A percentile compares a stretch with the other conserved stretches of the same genome.
Conservation (phyloP, 768 basidiomycete species). For the Lactarius deliciosus region DNA sequence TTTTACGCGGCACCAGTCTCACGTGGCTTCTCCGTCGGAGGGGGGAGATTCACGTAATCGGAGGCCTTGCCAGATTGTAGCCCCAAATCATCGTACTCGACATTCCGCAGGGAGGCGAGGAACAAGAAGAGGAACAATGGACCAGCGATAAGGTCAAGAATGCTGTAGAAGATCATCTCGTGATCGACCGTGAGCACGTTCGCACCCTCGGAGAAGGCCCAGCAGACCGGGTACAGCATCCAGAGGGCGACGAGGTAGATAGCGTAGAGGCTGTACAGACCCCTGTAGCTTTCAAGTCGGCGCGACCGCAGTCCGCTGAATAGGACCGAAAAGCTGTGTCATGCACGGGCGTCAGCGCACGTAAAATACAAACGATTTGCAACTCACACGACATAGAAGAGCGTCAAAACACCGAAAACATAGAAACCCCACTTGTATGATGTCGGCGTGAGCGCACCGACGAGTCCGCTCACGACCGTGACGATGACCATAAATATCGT, state of each 20-base stretch:
- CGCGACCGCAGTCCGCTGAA: slow-evolving; percentile 4
- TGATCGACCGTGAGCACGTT: slow-evolving; percentile 49
- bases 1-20: background rate
- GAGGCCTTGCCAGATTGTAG: slow-evolving; percentile 34
- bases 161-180: slow-evolving; percentile 59
- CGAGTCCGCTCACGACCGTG: slow-evolving; percentile 46
- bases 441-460: slow-evolving; percentile 51
- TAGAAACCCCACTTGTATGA: slow-evolving; percentile 58
- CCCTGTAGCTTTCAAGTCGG: background rate
- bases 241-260: slow-evolving; percentile 46
- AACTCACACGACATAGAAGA: slow-evolving; percentile 51
- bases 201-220: slow-evolving; percentile 56
- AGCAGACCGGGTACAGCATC: slow-evolving; percentile 56
- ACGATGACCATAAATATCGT: slow-evolving; percentile 49
- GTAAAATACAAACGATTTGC: background rate
- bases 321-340: background rate
- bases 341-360: slow-evolving; percentile 13
- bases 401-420: slow-evolving; percentile 45
- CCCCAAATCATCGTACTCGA: slow-evolving; percentile 37
- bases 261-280: background rate
- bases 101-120: slow-evolving; percentile 32
- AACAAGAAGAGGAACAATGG: slow-evolving; percentile 39
- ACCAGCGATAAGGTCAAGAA: slow-evolving; percentile 45
- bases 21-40: background rate
- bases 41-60: slow-evolving; percentile 3